Evolutionary conservation across 2,329 filamentous ascomycete genomes (phyloP).

Genomic region (Rasamsonia emersonii): DNA sequence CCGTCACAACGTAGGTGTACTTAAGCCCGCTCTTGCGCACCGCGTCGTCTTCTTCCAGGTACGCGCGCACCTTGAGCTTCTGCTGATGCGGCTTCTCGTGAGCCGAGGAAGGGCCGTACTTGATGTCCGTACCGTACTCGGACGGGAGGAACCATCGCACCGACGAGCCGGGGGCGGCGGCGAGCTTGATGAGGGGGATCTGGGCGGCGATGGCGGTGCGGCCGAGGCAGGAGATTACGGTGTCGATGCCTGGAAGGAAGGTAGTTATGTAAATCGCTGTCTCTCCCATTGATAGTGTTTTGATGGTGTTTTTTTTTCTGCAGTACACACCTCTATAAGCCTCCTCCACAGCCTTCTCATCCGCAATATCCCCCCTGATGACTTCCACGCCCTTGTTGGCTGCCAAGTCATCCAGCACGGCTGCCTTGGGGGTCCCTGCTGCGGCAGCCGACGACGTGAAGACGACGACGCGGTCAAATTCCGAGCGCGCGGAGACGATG

Average conservation of each 20-base stretch:
- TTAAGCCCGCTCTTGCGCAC: constrained; percentile 43
- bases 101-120: constrained; percentile 50
- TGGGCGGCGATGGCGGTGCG: constrained; percentile 54
- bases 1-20: constrained; percentile 61
- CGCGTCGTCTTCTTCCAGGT: constrained; percentile 38
- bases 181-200: constrained; percentile 52
- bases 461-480: constrained; percentile 45
- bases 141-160: constrained; percentile 60
- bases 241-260: constrained; percentile 45
- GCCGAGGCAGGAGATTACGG: constrained; percentile 57
- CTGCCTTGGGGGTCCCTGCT: constrained; percentile 37
- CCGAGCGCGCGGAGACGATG: constrained; percentile 37
- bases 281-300: background rate
- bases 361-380: constrained; percentile 47
- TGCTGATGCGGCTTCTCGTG: constrained; percentile 59
- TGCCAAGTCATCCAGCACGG: constrained; percentile 41
- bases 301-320: no score
- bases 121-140: constrained; percentile 59
- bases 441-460: constrained; percentile 51
- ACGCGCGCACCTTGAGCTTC: constrained; percentile 60
- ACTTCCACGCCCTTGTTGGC: constrained; percentile 41
- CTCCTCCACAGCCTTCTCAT: constrained; percentile 43
- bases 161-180: constrained; percentile 43
- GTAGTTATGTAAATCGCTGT: background rate
- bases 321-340: constrained; percentile 48